A percentile compares a stretch with the other conserved stretches of the same genome.
phyloP scores from a whole-genome alignment of 805 yeast genomes.

The Candida boleticola region DNA sequence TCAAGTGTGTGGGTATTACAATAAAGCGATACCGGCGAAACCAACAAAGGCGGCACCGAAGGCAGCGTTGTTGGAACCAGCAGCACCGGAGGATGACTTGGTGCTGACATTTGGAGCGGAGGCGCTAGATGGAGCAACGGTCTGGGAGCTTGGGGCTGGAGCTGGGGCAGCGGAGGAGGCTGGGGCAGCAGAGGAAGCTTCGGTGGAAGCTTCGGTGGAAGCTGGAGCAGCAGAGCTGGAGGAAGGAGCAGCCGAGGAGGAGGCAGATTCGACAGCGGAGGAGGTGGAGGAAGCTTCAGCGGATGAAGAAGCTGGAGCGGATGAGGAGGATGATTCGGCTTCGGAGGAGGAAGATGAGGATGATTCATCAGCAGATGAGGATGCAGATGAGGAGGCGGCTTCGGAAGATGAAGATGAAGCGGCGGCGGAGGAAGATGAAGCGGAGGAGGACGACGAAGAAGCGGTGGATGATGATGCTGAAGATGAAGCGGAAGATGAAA shows the following conservation, averaged over 20 bases:
- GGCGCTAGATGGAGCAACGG: conserved; percentile 22
- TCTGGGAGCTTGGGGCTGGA: conserved; percentile 12
- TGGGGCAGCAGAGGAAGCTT: conserved; percentile 16
- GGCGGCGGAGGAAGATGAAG: conserved; percentile 27
- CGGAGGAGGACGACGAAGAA: conserved; percentile 19
- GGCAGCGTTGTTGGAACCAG: conserved; percentile 24
- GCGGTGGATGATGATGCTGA: conserved; percentile 20
- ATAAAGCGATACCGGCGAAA: conserved; percentile 37
- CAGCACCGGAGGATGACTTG: conserved; percentile 25
- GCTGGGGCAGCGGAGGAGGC: conserved; percentile 13
- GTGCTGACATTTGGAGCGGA: conserved; percentile 24
- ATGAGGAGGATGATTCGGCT: conserved; percentile 19
- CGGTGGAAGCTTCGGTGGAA: conserved; percentile 16
- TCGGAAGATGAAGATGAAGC: conserved; percentile 32
- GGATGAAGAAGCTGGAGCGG: conserved; percentile 15
- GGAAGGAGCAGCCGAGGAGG: conserved; percentile 20
- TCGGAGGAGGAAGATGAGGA: conserved; percentile 19
- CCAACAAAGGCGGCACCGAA: conserved; percentile 40
- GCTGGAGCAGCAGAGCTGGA: conserved; percentile 18
- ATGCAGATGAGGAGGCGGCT: conserved; percentile 25
- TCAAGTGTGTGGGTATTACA: conserved; percentile 16
- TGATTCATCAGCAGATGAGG: conserved; percentile 23
- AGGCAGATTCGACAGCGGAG: conserved; percentile 17
- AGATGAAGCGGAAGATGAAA: conserved; percentile 24
- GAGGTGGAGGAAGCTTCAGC: conserved; percentile 19